These are phyloP conservation scores for Fusarium guadeloupense DNA, from an alignment of 2,329 filamentous ascomycete species.

Conservation along the genomic window DNA sequence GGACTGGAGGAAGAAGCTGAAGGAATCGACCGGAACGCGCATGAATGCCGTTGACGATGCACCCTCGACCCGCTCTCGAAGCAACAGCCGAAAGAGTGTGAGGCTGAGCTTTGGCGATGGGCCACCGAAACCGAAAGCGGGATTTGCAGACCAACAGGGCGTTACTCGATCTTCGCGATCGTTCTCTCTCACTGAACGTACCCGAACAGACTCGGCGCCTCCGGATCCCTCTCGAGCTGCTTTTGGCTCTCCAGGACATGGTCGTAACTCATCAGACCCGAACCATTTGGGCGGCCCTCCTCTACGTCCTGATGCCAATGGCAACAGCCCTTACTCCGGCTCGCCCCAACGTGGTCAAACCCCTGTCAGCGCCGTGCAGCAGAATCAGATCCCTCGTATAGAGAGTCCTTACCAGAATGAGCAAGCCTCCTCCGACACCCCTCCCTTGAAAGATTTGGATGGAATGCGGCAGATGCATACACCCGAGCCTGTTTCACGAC, in stretches of 20 bases:
- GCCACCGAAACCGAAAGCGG: slow-evolving; percentile 55
- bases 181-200: slow-evolving; percentile 55
- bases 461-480: slow-evolving; percentile 66
- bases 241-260: slow-evolving; percentile 50
- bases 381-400: slow-evolving; percentile 57
- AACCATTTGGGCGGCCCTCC: slow-evolving; percentile 43
- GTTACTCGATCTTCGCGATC: slow-evolving; percentile 64
- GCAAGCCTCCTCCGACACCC: slow-evolving; percentile 43
- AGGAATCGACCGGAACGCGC: slow-evolving; percentile 83
- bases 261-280: slow-evolving; percentile 60
- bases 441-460: slow-evolving; percentile 61
- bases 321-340: slow-evolving; percentile 42
- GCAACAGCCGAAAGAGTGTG: slow-evolving; percentile 67
- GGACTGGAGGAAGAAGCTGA: slow-evolving; percentile 89
- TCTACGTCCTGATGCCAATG: slow-evolving; percentile 39
- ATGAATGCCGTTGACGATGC: slow-evolving; percentile 73
- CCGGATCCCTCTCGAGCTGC: slow-evolving; percentile 53
- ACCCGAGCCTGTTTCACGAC: slow-evolving; percentile 79
- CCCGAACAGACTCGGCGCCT: slow-evolving; percentile 62
- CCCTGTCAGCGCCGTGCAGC: slow-evolving; percentile 52
- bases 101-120: slow-evolving; percentile 60
- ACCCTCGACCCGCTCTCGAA: slow-evolving; percentile 55
- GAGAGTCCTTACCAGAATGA: slow-evolving; percentile 68
- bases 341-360: slow-evolving; percentile 50
- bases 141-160: slow-evolving; percentile 65